Evolutionary conservation across 2,329 filamentous ascomycete genomes (phyloP).

Genomic region (Exophiala viscosa): DNA sequence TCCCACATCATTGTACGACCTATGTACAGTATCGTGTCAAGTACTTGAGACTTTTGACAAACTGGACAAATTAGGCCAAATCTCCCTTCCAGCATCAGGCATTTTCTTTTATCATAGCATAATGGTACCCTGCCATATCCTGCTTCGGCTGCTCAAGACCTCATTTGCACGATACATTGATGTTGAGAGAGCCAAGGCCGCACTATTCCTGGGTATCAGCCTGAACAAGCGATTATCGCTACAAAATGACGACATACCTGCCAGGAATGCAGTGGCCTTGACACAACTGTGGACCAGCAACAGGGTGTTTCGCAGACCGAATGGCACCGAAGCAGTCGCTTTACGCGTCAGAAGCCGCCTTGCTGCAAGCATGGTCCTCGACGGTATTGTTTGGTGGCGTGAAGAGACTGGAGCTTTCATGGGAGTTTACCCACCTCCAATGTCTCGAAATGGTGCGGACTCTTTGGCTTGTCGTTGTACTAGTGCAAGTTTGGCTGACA

Average conservation of each 20-base stretch:
- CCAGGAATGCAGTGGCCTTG: conserved; percentile 34
- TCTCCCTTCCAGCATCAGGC: conserved; percentile 9
- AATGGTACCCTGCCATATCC: conserved; percentile 32
- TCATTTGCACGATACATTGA: conserved; percentile 33
- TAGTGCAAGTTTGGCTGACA: not conserved
- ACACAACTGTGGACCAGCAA: conserved; percentile 41
- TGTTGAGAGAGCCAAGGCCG: conserved; percentile 33
- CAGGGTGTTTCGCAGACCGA: conserved; percentile 39
- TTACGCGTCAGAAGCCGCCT: conserved; percentile 41
- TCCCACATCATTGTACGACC: conserved; percentile 19
- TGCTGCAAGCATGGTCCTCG: conserved; percentile 36
- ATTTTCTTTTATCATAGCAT: conserved; percentile 32
- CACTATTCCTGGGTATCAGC: conserved; percentile 38
- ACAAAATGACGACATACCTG: conserved; percentile 35
- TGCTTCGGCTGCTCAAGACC: conserved; percentile 41
- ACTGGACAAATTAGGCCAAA: conserved; percentile 14
- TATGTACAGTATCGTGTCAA: conserved; percentile 17
- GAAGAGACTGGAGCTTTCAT: conserved; percentile 35
- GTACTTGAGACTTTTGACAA: conserved; percentile 20
- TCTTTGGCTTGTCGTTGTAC: not conserved
- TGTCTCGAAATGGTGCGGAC: conserved; percentile 12
- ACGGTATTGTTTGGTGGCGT: conserved; percentile 43
- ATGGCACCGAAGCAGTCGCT: conserved; percentile 35
- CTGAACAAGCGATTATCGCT: conserved; percentile 38
- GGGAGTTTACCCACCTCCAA: conserved; percentile 20